Evolutionary conservation across 164 flowering plant genomes (phyloP), one percentile per base, ranked within the genome.

Genomic region (Magnolia changhungtana): DNA sequence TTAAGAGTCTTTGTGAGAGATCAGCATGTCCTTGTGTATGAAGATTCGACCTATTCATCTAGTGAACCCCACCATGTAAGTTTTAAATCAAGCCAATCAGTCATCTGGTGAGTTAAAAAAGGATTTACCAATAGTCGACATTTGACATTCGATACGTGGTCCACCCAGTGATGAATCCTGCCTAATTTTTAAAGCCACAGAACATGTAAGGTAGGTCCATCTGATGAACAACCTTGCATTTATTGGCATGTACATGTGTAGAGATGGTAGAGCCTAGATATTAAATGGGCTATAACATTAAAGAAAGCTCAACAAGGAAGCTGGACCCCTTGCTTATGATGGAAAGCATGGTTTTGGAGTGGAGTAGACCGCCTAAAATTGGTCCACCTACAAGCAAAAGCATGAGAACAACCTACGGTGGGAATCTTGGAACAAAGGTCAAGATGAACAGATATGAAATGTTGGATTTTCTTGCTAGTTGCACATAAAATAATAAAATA

Each of bases 381-480:
- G 68, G 74, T 72, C 74, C 74, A 72, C 16, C 31, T 19, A 24
- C 24, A 51, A 58, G 50, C 64, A 72, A 72, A 72, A 72, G 74
- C 64, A 72, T 72, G 74, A 72, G 64, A 72, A 74, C 78, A 75
- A 80, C 71, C 69, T 67, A 70, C 74, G 5, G 72, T 31, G 49
- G 71, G 75, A 83, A 75, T 76, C 77, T 74, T 76, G 77, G 65
- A 71, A 71, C 27, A 11, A 78, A 67, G 74, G 72, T 49, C 45
- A 50, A 69, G 24, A 49, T 67, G 31, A 50, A 18, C 50, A 66
- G 14, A 31, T 27, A 29, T 72, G 24, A 67, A 72, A 50, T 29
- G 50, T 72, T 74, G 77, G 74, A 79, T 78, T 82, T 65, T 24
- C 68, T 23, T 14, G 10, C 37, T 74, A 80, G 74, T 73, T 64